A percentile compares a stretch with the other conserved stretches of the same genome.
Evolutionary conservation across 495 filamentous ascomycete genomes (phyloP).

Genomic region (Bombardia bombarda): DNA sequence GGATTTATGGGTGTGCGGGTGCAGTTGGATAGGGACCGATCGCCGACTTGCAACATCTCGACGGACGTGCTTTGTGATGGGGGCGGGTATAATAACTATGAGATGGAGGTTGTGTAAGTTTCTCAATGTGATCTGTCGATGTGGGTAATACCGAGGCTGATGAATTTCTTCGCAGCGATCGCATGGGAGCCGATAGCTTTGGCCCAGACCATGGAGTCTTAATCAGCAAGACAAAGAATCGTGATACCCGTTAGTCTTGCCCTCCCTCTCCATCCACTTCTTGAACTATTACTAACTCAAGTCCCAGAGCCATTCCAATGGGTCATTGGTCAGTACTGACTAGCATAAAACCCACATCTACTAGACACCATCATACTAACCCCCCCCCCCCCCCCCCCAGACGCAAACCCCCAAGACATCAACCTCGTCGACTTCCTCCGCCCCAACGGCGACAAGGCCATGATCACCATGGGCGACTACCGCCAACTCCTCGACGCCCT

Average conservation of each 20-base stretch:
- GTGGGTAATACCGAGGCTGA: neutral
- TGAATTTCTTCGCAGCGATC: neutral
- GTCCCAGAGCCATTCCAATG: constrained; percentile 1
- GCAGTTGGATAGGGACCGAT: neutral
- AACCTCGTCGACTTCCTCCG: neutral
- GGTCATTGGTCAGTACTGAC: neutral
- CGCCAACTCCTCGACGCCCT: neutral
- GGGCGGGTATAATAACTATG: neutral
- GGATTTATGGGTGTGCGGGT: neutral
- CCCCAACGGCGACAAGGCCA: neutral
- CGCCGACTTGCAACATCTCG: neutral
- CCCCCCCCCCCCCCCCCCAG: neutral
- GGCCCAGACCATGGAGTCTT: neutral
- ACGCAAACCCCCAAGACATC: neutral
- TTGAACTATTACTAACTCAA: neutral
- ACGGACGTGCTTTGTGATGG: neutral
- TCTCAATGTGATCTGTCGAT: neutral
- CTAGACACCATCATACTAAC: neutral
- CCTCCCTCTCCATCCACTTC: neutral
- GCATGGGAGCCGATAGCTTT: neutral
- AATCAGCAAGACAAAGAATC: neutral
- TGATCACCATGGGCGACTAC: constrained; percentile 2
- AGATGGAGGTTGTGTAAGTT: neutral
- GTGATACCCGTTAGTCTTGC: neutral
- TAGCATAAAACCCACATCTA: neutral